phyloP scores from a whole-genome alignment of 2,329 filamentous ascomycete genomes.

The Paecilomyces variotii region DNA sequence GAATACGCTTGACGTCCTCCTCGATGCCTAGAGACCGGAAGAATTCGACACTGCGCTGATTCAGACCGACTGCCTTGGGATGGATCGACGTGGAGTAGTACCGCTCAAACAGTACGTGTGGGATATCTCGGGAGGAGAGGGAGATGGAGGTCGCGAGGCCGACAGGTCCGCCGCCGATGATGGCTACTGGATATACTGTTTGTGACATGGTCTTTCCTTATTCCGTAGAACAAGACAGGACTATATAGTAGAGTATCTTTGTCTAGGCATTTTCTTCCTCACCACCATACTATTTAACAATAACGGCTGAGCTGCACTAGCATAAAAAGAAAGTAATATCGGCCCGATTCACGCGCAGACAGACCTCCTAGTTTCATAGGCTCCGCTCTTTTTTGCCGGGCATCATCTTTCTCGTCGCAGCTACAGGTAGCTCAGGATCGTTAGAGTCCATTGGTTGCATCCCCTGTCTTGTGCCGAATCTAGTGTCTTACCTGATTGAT shows the following conservation, averaged over 20 bases:
- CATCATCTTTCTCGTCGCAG: too few relatives aligned
- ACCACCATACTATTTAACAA: too few relatives aligned
- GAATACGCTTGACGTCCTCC: neutral
- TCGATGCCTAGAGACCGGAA: neutral
- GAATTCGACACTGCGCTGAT: constrained; percentile 13
- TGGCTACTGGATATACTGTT: constrained; percentile 10
- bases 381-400: too few relatives aligned
- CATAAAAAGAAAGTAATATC: too few relatives aligned
- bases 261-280: too few relatives aligned
- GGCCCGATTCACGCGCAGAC: too few relatives aligned
- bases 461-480: neutral
- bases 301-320: too few relatives aligned
- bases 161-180: constrained; percentile 23
- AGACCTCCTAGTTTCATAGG: too few relatives aligned
- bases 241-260: too few relatives aligned
- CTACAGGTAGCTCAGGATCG: neutral
- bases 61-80: constrained; percentile 24
- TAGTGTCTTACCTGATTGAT: neutral
- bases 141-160: constrained; percentile 24
- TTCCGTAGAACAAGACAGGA: neutral
- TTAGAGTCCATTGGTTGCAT: neutral
- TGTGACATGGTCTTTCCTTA: neutral
- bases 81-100: constrained; percentile 24
- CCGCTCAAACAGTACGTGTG: constrained; percentile 22
- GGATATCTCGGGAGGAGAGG: constrained; percentile 19